phyloP scores from a whole-genome alignment of 2,329 filamentous ascomycete genomes.

The Reticulascus tulasneorum region DNA sequence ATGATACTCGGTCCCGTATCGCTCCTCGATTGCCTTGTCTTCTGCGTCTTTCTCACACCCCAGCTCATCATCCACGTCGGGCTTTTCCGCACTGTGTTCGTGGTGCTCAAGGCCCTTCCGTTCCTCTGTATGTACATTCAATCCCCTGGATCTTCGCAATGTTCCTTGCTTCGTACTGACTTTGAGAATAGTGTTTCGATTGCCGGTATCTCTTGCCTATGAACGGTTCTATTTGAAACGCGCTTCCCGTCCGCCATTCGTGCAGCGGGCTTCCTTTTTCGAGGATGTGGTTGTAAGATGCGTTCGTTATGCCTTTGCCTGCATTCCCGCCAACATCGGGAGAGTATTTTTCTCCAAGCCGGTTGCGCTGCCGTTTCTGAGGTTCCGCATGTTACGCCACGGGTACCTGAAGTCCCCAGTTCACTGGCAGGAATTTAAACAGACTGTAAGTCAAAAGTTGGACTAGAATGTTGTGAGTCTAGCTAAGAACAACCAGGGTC shows the following conservation, averaged over 20 bases:
- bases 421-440: conserved; percentile 52
- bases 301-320: conserved; percentile 72
- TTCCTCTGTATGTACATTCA: conserved; percentile 67
- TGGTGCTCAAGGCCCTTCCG: conserved; percentile 60
- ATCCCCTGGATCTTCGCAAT: no score
- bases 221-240: conserved; percentile 49
- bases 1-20: conserved; percentile 76
- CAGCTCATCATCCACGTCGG: conserved; percentile 69
- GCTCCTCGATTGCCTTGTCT: conserved; percentile 71
- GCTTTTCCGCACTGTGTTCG: conserved; percentile 52
- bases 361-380: conserved; percentile 69
- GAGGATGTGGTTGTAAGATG: conserved; percentile 75
- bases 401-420: conserved; percentile 61
- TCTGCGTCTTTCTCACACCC: conserved; percentile 65
- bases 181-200: conserved; percentile 48
- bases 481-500: conserved; percentile 5
- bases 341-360: conserved; percentile 74
- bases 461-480: background rate
- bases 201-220: conserved; percentile 55
- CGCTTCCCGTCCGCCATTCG: conserved; percentile 46
- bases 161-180: no score
- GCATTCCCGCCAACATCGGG: conserved; percentile 64
- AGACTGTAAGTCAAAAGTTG: conserved; percentile 37
- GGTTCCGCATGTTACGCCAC: conserved; percentile 71
- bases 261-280: conserved; percentile 66